Conservation (phyloP, 352 stramenopile species). For the Globisporangium echinulatum region DNA sequence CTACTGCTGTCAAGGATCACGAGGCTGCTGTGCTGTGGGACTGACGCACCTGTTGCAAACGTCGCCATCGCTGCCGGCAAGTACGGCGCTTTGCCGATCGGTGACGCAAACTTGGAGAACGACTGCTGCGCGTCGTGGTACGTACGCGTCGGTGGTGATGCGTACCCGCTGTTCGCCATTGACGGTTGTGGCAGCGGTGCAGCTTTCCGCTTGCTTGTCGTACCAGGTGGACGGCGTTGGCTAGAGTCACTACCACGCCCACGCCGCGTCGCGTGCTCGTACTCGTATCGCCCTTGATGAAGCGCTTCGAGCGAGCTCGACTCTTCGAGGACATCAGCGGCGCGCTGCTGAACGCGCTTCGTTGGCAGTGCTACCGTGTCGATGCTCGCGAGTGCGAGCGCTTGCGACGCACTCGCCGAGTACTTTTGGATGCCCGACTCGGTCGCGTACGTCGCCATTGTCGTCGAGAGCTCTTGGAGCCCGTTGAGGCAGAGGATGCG, state of each 20-base stretch:
- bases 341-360: constrained; percentile 32
- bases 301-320: constrained; percentile 27
- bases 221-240: too few species aligned
- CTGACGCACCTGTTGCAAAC: constrained; percentile 10
- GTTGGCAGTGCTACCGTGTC: constrained; percentile 17
- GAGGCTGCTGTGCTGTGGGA: constrained; percentile 27
- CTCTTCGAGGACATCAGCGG: constrained; percentile 36
- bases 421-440: constrained; percentile 71
- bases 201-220: constrained; percentile 7
- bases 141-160: neutral
- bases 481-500: constrained; percentile 55
- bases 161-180: neutral
- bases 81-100: constrained; percentile 33
- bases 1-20: constrained; percentile 23
- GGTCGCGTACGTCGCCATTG: constrained; percentile 65
- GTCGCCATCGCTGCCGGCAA: constrained; percentile 27
- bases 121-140: constrained; percentile 4
- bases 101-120: constrained; percentile 42
- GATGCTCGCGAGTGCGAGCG: constrained; percentile 51
- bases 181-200: neutral
- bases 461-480: constrained; percentile 58
- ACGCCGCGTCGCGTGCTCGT: neutral
- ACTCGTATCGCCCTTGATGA: constrained; percentile 15
- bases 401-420: constrained; percentile 41
- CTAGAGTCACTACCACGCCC: too few species aligned